Conservation (phyloP, 2,329 filamentous ascomycete genomes). For the Alternaria postmessia region DNA sequence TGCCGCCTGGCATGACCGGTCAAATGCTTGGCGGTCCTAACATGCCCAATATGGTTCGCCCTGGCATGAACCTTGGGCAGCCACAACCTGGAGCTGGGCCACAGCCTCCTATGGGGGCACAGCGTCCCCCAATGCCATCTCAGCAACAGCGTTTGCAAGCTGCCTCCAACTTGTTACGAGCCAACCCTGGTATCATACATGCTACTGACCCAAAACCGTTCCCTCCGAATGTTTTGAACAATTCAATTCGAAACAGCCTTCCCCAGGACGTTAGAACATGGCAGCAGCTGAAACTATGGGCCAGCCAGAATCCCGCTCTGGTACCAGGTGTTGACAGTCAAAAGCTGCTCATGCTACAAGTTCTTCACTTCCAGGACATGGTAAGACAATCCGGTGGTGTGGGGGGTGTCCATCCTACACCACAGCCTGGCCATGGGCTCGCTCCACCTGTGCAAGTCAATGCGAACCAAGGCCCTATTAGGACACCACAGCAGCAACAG, state of each 20-base stretch:
- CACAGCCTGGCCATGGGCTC: conserved; percentile 31
- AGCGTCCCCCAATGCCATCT: conserved; percentile 32
- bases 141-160: conserved; percentile 39
- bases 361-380: conserved; percentile 55
- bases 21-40: conserved; percentile 41
- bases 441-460: conserved; percentile 54
- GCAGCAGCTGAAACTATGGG: conserved; percentile 65
- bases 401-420: conserved; percentile 28
- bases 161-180: conserved; percentile 39
- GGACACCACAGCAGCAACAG: conserved; percentile 39
- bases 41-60: conserved; percentile 35
- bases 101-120: conserved; percentile 34
- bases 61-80: conserved; percentile 42
- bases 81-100: conserved; percentile 35
- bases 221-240: conserved; percentile 40
- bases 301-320: conserved; percentile 53
- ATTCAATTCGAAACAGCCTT: conserved; percentile 40
- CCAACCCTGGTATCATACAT: conserved; percentile 46
- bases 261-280: conserved; percentile 63
- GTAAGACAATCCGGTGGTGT: conserved; percentile 38
- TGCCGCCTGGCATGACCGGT: conserved; percentile 31
- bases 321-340: conserved; percentile 36
- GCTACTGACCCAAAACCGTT: conserved; percentile 43
- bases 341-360: conserved; percentile 49
- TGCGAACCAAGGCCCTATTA: conserved; percentile 35